Evolutionary conservation across 345 rosid species (phyloP), one percentile per base, ranked within the genome.

Genomic region (Sisymbrium irio): DNA sequence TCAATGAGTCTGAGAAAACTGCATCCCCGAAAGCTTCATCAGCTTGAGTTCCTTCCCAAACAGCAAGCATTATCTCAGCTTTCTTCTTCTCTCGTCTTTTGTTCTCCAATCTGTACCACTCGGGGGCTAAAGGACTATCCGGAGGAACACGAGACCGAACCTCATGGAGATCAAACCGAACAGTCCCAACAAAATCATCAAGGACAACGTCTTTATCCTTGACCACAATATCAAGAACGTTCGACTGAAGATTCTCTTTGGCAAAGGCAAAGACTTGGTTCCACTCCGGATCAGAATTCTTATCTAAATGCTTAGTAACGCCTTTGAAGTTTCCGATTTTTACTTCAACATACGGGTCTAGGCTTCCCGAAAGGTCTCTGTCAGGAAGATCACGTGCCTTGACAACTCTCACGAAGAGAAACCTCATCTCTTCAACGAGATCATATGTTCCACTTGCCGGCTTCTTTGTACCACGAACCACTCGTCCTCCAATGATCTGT

Each of bases 21-120:
- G 97, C 97, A 46, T 92, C 96, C 0, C 95, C 83, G 76, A 92
- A 96, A 44, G 96, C 88, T 78, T 90, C 99, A 44, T 96, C 98
- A 3, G 98, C 98, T 65, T 92, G 99, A 13, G 98, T 92, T 50
- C 99, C 99, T 78, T 82, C 79, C 99, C 99, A 96, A 15, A 96
- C 99, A 8, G 99, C 98, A 67, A 96, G 85, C 99, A 96, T 96
- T 77, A 96, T 69, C 77, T 96, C 99, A 28, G 87, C 88, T n/a
- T 50, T 82, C 55, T 59, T 84, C 71, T 85, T 85, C 56, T 86
- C 82, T 0, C 81, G 15, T 78, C 80, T 49, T 87, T 79, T 78
- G 67, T 90, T 88, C 69, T 85, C 90, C 17, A 96, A 76, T 62
- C 93, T 82, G 62, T 96, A 88, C 99, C 99, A 96, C 79, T 96